These are phyloP conservation scores for Telopea speciosissima DNA, from an alignment of 177 flowering plant genomes.

Conservation along the genomic window DNA sequence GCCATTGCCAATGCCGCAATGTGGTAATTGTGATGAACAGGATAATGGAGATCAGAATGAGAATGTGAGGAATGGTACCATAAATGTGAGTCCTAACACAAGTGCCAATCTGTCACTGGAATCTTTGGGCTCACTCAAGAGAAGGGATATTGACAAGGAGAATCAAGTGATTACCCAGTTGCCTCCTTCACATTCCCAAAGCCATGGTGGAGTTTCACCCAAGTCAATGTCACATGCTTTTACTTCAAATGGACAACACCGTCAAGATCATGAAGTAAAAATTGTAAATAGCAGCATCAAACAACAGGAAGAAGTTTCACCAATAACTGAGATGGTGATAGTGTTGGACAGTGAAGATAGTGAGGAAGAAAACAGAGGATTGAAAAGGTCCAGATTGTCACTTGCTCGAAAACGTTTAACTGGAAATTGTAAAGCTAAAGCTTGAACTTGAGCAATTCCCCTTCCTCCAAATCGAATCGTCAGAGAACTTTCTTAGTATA, in stretches of 20 bases:
- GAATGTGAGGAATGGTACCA: conserved; percentile 4
- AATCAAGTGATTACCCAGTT: conserved; percentile 13
- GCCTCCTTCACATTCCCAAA: conserved; percentile 14
- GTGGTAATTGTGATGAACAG: neutral
- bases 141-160: conserved; percentile 19
- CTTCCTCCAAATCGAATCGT: neutral
- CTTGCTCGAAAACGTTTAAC: conserved; percentile 29
- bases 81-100: neutral
- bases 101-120: conserved; percentile 32
- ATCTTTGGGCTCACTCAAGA: conserved; percentile 11
- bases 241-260: neutral
- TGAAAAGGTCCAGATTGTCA: conserved; percentile 31
- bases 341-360: conserved; percentile 87
- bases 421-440: conserved; percentile 26
- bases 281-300: conserved; percentile 1
- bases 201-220: conserved; percentile 1
- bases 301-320: conserved; percentile 13
- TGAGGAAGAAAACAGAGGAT: conserved; percentile 41
- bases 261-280: neutral
- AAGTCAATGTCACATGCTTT: conserved; percentile 1
- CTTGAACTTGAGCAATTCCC: conserved; percentile 8
- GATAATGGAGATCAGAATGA: neutral
- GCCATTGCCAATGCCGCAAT: neutral
- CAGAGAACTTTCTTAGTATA: neutral
- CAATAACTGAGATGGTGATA: conserved; percentile 28